A percentile compares a stretch with the other conserved stretches of the same genome.
Conservation (phyloP, 306 rosid genomes). For the Citrullus amarus region DNA sequence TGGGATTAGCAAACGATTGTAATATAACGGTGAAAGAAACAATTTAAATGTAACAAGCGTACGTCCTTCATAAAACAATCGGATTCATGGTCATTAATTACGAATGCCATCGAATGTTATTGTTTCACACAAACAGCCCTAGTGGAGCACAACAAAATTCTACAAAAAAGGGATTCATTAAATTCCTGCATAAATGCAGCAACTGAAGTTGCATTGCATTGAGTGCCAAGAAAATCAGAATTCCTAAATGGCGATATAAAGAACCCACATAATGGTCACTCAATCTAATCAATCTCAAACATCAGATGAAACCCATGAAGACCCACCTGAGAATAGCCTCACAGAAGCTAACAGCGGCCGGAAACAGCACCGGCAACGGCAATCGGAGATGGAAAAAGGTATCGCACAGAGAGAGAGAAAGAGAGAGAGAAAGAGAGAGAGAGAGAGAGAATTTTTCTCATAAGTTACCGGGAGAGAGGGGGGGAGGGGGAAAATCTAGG, state of each 20-base stretch:
- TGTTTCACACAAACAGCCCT: not conserved
- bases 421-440: not conserved
- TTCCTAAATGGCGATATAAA: not conserved
- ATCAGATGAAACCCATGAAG: not conserved
- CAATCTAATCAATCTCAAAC: not conserved
- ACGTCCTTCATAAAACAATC: not conserved
- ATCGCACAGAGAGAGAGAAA: too few species aligned
- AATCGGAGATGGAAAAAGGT: not conserved
- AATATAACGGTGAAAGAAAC: not conserved
- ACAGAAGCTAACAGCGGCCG: not conserved
- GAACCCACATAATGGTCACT: not conserved
- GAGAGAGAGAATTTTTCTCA: not conserved
- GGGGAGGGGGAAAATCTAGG: not conserved
- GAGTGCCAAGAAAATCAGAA: not conserved
- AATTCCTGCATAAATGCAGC: not conserved
- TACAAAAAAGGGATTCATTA: not conserved
- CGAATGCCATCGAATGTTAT: not conserved
- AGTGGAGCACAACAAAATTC: not conserved
- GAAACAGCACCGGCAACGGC: not conserved
- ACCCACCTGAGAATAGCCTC: not conserved
- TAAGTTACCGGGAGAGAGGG: not conserved
- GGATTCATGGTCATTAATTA: not conserved
- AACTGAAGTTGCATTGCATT: not conserved
- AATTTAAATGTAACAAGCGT: not conserved
- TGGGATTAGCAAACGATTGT: not conserved